A percentile compares a stretch with the other conserved stretches of the same genome.
Evolutionary conservation across 768 basidiomycete genomes (phyloP).

Genomic region (Amanita pseudoporphyria): DNA sequence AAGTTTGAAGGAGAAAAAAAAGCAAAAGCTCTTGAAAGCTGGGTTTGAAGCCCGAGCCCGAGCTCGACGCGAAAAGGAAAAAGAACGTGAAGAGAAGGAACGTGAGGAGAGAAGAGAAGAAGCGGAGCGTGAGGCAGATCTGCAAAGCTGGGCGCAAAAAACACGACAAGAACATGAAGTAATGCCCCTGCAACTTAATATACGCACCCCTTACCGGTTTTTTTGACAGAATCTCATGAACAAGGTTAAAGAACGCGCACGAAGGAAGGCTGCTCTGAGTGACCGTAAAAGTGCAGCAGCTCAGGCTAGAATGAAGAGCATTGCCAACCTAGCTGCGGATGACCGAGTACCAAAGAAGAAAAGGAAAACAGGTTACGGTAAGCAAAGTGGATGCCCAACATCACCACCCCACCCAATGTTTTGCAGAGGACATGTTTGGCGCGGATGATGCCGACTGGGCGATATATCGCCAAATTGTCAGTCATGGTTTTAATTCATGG

Average conservation of each 20-base stretch:
- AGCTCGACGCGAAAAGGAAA: conserved; percentile 78
- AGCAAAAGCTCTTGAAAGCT: conserved; percentile 87
- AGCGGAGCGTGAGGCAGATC: conserved; percentile 64
- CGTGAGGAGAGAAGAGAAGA: conserved; percentile 66
- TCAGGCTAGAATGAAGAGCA: conserved; percentile 93
- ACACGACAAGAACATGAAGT: conserved; percentile 80
- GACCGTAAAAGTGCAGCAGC: conserved; percentile 94
- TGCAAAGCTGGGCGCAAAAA: conserved; percentile 63
- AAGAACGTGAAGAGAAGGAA: conserved; percentile 67
- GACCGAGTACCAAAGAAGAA: conserved; percentile 78
- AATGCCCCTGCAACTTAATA: background rate
- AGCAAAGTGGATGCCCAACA: conserved; percentile 12
- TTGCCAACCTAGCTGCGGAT: conserved; percentile 85
- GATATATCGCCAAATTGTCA: conserved; percentile 93
- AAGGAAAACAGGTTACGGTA: conserved; percentile 74
- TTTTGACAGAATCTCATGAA: conserved; percentile 56
- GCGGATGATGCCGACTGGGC: conserved; percentile 95
- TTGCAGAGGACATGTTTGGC: conserved; percentile 83
- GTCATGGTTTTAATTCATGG: conserved; percentile 12
- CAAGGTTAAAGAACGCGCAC: conserved; percentile 77
- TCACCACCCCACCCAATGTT: background rate
- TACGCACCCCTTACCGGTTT: conserved; percentile 3
- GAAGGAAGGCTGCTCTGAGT: conserved; percentile 69
- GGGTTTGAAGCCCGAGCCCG: conserved; percentile 87
- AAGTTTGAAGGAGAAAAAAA: conserved; percentile 86